Base-by-base conservation (phyloP, 2,329 filamentous ascomycete genomes). In the Colletotrichum sp. region DNA sequence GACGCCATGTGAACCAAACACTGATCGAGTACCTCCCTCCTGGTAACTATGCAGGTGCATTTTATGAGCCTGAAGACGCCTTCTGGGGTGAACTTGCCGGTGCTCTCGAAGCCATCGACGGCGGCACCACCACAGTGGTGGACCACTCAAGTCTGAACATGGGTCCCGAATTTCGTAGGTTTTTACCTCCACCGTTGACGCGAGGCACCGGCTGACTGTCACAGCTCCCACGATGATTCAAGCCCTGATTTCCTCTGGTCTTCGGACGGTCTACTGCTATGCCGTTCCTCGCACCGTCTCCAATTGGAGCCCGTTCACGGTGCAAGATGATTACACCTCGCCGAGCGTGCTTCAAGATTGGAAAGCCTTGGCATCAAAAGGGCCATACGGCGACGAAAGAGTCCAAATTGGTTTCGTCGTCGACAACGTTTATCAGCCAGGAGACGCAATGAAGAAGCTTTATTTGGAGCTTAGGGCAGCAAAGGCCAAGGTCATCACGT, bases 81-180 rank as follows among this genome's bases (percentile, higher is more conserved):
- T 89, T 87, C 79, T 87, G 87, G 83, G 86, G 86, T n/a, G 79
- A 86, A 74, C 78, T 87, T 6, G 83, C 81, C 12, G 87, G 86
- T 3, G 81, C 81, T 18, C 78, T 87, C 16, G 86, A 87, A 77
- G 79, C 81, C 13, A 78, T 88, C 8, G 84, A 88, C 55, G 84
- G 81, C 1, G 87, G 87, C 0, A 86, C 84, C 8, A 88, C 87
- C 0, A 86, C 85, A 0, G 71, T 75, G 6, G 63, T 78, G n/a
- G 72, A 79, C 16, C 77, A 77, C 32, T 75, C 77, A 10, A 72
- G 73, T 43, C 66, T 70, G 30, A 78, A 77, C 71, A 60, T 72
- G 26, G 67, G 71, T 16, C 48, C 72, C 4, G 74, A 72, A 21
- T 68, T 34, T 34, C 78, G 30, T 58, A 10, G 72, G 72, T 34